Evolutionary conservation across 495 filamentous ascomycete species (phyloP).

Genomic region (Amorphotheca resinae): DNA sequence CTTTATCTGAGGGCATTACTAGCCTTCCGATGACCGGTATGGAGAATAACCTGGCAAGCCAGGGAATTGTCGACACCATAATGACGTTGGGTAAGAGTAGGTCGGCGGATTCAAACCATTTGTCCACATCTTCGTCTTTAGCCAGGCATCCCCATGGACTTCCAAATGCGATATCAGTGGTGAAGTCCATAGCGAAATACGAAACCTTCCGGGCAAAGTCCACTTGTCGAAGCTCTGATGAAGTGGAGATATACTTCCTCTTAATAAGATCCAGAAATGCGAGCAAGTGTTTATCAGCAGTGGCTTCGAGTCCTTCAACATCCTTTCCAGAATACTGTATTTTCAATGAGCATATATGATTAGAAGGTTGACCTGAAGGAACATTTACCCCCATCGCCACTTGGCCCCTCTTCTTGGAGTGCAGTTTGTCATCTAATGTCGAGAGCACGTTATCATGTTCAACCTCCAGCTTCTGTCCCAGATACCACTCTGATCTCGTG

Average conservation of each 20-base stretch:
- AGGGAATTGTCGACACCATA: slow-evolving; percentile 8
- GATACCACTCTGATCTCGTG: slow-evolving; percentile 23
- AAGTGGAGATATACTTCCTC: slow-evolving; percentile 9
- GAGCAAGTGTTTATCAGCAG: slow-evolving; percentile 4
- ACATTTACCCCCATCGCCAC: slow-evolving; percentile 27
- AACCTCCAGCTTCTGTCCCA: slow-evolving; percentile 21
- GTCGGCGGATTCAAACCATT: slow-evolving; percentile 17
- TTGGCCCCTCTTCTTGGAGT: slow-evolving; percentile 23
- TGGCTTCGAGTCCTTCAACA: slow-evolving; percentile 17
- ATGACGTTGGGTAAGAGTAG: slow-evolving; percentile 1
- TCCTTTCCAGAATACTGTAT: slow-evolving; percentile 13
- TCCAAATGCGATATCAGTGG: slow-evolving; percentile 28
- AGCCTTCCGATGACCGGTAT: slow-evolving; percentile 30
- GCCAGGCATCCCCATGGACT: slow-evolving; percentile 27
- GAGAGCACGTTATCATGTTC: slow-evolving; percentile 26
- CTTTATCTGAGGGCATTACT: slow-evolving; percentile 37
- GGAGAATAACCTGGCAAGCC: background rate
- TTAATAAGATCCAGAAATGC: slow-evolving; percentile 6
- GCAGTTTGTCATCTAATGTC: slow-evolving; percentile 21
- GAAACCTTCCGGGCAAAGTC: slow-evolving; percentile 24
- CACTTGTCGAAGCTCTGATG: slow-evolving; percentile 18
- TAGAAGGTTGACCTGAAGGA: background rate
- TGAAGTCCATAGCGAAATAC: slow-evolving; percentile 30
- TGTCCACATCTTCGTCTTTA: slow-evolving; percentile 29
- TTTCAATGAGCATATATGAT: background rate